Evolutionary conservation across 2,329 filamentous ascomycete species (phyloP).

Genomic region (Penicillium sp.): DNA sequence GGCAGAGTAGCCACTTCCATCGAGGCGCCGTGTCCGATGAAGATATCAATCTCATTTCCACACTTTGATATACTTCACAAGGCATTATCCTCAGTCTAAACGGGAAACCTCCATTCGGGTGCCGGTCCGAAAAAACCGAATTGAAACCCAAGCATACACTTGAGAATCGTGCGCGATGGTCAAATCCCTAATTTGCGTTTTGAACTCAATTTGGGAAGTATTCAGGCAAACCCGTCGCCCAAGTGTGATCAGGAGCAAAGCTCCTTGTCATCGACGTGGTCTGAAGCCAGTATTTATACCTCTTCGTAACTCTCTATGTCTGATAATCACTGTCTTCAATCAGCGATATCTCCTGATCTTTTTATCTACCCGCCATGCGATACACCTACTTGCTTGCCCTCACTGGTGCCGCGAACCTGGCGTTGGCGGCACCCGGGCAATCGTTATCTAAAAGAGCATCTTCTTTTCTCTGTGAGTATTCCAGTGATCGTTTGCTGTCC

Average conservation of each 20-base stretch:
- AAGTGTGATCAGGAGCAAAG: neutral
- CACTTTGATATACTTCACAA: too few species aligned
- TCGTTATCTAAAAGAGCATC: neutral
- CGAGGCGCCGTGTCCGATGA: too few species aligned
- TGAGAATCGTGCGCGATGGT: neutral
- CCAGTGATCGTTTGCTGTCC: too few species aligned
- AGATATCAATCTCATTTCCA: too few species aligned
- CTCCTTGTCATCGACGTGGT: neutral
- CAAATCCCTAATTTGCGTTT: too few species aligned
- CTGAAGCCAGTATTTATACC: neutral
- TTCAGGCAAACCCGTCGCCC: too few species aligned
- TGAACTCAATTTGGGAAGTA: too few species aligned
- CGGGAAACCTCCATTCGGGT: neutral
- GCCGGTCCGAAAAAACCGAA: neutral
- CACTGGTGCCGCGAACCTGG: neutral
- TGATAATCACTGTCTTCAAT: too few species aligned
- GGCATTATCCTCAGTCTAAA: neutral
- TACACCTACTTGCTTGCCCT: neutral
- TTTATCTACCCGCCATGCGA: neutral
- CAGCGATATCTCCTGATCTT: neutral
- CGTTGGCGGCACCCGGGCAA: neutral
- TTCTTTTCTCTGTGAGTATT: conserved; percentile 5
- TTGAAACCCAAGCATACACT: neutral
- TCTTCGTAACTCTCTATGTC: too few species aligned
- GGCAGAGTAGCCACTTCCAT: too few species aligned